Evolutionary conservation across 2,329 filamentous ascomycete species (phyloP).

Genomic region (Cordyceps cicadae): DNA sequence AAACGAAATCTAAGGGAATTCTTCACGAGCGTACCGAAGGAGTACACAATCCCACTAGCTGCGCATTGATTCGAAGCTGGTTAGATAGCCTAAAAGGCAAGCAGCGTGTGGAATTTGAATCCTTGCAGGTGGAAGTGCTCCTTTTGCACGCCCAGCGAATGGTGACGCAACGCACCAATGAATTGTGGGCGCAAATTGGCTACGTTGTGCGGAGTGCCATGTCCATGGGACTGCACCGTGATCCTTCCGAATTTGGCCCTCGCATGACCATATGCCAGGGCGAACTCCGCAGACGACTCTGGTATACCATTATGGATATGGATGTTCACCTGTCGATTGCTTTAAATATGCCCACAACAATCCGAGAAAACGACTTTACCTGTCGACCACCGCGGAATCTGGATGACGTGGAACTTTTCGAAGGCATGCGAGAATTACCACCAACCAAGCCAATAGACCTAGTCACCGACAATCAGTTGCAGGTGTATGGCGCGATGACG

Average conservation of each 20-base stretch:
- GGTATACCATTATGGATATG: constrained; percentile 50
- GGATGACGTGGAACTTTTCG: constrained; percentile 41
- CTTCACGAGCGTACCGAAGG: constrained; percentile 44
- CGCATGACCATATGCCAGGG: constrained; percentile 42
- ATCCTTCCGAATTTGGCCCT: constrained; percentile 44
- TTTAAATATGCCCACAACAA: constrained; percentile 41
- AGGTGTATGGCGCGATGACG: constrained; percentile 45
- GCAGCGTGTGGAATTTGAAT: constrained; percentile 43
- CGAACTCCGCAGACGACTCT: constrained; percentile 46
- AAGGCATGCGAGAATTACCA: constrained; percentile 41
- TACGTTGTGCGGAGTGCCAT: constrained; percentile 49
- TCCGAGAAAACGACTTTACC: constrained; percentile 46
- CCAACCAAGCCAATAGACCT: constrained; percentile 42
- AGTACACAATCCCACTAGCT: constrained; percentile 49
- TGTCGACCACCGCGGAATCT: constrained; percentile 46
- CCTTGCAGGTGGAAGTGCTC: constrained; percentile 47
- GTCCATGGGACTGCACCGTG: constrained; percentile 51
- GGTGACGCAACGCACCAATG: constrained; percentile 42
- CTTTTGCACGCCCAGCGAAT: constrained; percentile 44
- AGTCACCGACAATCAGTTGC: constrained; percentile 44
- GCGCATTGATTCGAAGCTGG: constrained; percentile 46
- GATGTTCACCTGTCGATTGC: constrained; percentile 47
- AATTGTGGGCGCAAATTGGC: constrained; percentile 48
- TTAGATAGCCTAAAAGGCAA: constrained; percentile 44
- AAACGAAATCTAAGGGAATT: constrained; percentile 41